phyloP scores from a whole-genome alignment of 2,329 filamentous ascomycete genomes.

The Aspergillus pseudonomiae region DNA sequence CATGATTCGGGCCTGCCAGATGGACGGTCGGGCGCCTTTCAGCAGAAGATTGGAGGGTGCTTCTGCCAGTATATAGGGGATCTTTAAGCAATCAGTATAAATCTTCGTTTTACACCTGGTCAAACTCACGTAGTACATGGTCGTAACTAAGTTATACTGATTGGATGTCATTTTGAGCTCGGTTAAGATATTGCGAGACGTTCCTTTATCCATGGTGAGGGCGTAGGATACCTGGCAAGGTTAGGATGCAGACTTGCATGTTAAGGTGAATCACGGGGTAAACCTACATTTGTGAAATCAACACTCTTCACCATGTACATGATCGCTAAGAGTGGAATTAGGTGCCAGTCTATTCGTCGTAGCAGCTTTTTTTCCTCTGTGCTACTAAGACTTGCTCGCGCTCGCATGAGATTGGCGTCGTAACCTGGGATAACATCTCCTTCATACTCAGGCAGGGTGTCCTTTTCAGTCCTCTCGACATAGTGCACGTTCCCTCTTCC shows the following conservation, averaged over 20 bases:
- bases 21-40: constrained; percentile 6
- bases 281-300: constrained; percentile 4
- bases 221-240: not conserved
- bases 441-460: not conserved
- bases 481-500: not conserved
- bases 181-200: constrained; percentile 5
- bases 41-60: constrained; percentile 8
- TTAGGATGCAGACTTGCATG: not conserved
- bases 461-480: not conserved
- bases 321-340: constrained; percentile 7
- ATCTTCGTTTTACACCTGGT: no score
- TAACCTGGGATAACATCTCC: not conserved
- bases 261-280: no score
- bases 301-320: constrained; percentile 13
- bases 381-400: constrained; percentile 2
- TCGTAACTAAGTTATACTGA: constrained; percentile 11
- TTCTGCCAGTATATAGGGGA: constrained; percentile 9
- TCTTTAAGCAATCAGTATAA: not conserved
- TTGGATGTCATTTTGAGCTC: constrained; percentile 9
- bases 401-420: constrained; percentile 4
- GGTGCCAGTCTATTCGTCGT: constrained; percentile 9
- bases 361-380: constrained; percentile 8
- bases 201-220: constrained; percentile 8
- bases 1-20: constrained; percentile 13
- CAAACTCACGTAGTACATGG: constrained; percentile 9